phyloP scores from a whole-genome alignment of 2,329 filamentous ascomycete species.

The Leptographium lundbergii region DNA sequence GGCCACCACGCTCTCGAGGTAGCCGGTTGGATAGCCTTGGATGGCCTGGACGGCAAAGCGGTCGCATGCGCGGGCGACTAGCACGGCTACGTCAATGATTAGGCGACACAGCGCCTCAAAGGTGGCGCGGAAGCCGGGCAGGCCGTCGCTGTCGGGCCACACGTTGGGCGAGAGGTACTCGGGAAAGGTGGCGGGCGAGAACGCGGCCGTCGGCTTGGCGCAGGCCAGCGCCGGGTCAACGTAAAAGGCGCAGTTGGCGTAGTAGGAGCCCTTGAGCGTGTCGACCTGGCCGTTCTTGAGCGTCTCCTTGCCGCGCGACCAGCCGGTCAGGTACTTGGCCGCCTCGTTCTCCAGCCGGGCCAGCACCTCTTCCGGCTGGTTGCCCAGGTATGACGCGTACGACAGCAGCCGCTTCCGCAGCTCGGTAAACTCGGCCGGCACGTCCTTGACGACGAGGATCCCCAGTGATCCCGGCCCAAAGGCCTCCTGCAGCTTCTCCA shows the following conservation, averaged over 20 bases:
- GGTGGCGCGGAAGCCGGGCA: constrained; percentile 63
- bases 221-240: constrained; percentile 49
- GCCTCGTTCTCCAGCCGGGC: constrained; percentile 45
- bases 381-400: constrained; percentile 80
- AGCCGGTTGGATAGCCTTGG: constrained; percentile 59
- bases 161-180: constrained; percentile 86
- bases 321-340: constrained; percentile 56
- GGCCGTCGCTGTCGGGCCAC: constrained; percentile 58
- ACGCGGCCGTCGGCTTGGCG: constrained; percentile 45
- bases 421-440: constrained; percentile 58
- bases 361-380: constrained; percentile 58
- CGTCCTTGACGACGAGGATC: constrained; percentile 83
- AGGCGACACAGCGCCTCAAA: constrained; percentile 67
- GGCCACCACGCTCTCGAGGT: constrained; percentile 76
- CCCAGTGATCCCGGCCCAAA: constrained; percentile 87
- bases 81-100: constrained; percentile 78
- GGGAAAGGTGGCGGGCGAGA: constrained; percentile 53
- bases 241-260: constrained; percentile 73
- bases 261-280: constrained; percentile 72
- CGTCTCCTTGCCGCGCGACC: constrained; percentile 73
- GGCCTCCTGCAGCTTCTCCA: constrained; percentile 58
- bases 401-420: constrained; percentile 66
- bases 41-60: constrained; percentile 72
- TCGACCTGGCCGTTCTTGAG: constrained; percentile 68
- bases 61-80: constrained; percentile 87